These are phyloP conservation scores for Rhodosporidiobolus sp. DNA, from an alignment of 768 basidiomycete genomes.

Conservation along the genomic window DNA sequence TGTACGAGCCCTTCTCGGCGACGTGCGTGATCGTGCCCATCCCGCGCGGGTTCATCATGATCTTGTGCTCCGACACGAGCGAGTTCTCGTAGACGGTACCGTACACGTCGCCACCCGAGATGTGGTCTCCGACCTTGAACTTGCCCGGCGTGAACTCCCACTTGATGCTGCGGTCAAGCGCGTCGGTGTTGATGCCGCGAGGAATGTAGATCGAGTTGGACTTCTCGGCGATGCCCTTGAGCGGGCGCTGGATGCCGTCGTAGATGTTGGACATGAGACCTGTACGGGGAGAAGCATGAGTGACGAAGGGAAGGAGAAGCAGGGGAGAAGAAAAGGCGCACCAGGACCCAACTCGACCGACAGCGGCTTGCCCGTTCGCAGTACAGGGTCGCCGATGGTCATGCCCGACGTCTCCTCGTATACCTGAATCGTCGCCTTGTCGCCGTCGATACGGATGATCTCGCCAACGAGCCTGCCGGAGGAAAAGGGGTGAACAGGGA, in stretches of 20 bases:
- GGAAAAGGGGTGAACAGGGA: not conserved
- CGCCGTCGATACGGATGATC: conserved; percentile 97
- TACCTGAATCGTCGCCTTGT: conserved; percentile 98
- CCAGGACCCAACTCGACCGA: conserved; percentile 97
- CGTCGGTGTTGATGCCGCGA: conserved; percentile 95
- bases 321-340: conserved; percentile 48
- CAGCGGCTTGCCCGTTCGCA: conserved; percentile 95
- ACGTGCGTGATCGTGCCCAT: conserved; percentile 92
- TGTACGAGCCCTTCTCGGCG: conserved; percentile 89
- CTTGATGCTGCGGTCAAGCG: conserved; percentile 76
- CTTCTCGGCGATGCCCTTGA: conserved; percentile 83
- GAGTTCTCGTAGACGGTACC: conserved; percentile 97
- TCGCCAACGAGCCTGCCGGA: conserved; percentile 53
- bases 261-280: conserved; percentile 96
- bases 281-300: conserved; percentile 47
- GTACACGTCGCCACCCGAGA: conserved; percentile 94
- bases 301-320: not conserved
- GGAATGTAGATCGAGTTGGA: conserved; percentile 99
- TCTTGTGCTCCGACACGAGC: conserved; percentile 90
- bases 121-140: conserved; percentile 91
- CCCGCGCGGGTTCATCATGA: conserved; percentile 89
- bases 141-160: conserved; percentile 91
- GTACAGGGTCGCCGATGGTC: conserved; percentile 95
- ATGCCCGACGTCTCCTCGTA: conserved; percentile 99
- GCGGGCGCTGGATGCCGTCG: conserved; percentile 49